Percentiles rank a stretch among this genome's conserved stretches.
phyloP scores from a whole-genome alignment of 2,329 filamentous ascomycete genomes.

The Lizonia empirigonia region DNA sequence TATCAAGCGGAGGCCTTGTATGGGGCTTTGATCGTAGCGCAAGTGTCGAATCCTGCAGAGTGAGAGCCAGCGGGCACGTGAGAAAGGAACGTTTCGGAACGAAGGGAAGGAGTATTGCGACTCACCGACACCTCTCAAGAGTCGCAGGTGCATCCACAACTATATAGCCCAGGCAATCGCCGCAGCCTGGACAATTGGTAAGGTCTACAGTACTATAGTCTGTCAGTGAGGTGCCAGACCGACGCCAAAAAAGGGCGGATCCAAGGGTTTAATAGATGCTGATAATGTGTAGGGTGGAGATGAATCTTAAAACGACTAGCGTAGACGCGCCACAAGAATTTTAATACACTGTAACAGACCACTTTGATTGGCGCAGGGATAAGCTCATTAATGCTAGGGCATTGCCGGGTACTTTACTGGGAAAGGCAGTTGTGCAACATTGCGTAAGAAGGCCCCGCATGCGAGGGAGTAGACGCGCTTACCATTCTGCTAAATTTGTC shows the following conservation, averaged over 20 bases:
- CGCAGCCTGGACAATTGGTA: conserved; percentile 11
- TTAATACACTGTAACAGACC: conserved; percentile 36
- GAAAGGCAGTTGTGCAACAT: conserved; percentile 39
- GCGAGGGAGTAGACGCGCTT: conserved; percentile 33
- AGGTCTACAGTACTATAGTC: conserved; percentile 10
- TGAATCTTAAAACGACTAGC: conserved; percentile 42
- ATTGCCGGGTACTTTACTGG: conserved; percentile 35
- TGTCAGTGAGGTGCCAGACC: conserved; percentile 13
- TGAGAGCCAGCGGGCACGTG: not conserved
- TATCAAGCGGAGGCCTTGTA: not conserved
- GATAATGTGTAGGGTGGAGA: conserved; percentile 48
- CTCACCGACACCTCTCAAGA: conserved; percentile 45
- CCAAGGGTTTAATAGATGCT: conserved; percentile 44
- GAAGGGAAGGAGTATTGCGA: conserved; percentile 11
- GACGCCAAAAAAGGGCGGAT: conserved; percentile 8
- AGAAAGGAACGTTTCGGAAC: not conserved
- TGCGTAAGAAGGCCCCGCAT: conserved; percentile 24
- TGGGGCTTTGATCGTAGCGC: not conserved
- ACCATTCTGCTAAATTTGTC: conserved; percentile 47
- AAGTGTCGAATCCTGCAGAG: not conserved
- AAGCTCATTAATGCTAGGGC: conserved; percentile 39
- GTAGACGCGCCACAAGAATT: conserved; percentile 44
- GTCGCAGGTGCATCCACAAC: conserved; percentile 35
- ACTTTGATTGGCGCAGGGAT: conserved; percentile 42
- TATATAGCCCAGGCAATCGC: conserved; percentile 30